These are phyloP conservation scores for Pyrenula aspistea DNA, from an alignment of 495 filamentous ascomycete species.

Conservation along the genomic window DNA sequence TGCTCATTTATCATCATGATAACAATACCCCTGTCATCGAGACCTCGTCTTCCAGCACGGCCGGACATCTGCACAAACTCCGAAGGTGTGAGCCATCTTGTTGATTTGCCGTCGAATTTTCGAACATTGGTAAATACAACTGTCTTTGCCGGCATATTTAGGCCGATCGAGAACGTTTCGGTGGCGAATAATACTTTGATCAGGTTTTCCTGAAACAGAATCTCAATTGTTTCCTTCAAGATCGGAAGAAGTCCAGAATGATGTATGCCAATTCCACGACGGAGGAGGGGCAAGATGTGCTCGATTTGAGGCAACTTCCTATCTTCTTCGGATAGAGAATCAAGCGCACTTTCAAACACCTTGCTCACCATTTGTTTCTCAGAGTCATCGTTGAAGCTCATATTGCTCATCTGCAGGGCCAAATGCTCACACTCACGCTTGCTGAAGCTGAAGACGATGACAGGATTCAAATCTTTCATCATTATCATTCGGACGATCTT, in stretches of 20 bases:
- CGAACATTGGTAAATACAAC: constrained; percentile 94
- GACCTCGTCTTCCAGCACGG: constrained; percentile 86
- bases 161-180: constrained; percentile 94
- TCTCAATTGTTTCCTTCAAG: constrained; percentile 96
- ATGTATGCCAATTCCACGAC: constrained; percentile 91
- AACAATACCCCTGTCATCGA: constrained; percentile 96
- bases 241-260: constrained; percentile 93
- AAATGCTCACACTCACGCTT: constrained; percentile 87
- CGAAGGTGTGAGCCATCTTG: constrained; percentile 80
- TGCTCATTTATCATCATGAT: constrained; percentile 98
- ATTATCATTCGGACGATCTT: constrained; percentile 99
- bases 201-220: constrained; percentile 93
- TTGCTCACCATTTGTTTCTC: constrained; percentile 92
- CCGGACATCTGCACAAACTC: constrained; percentile 99
- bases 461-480: constrained; percentile 87
- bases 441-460: constrained; percentile 98
- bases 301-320: constrained; percentile 75
- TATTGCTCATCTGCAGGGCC: constrained; percentile 68
- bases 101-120: constrained; percentile 80
- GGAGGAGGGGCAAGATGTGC: constrained; percentile 79
- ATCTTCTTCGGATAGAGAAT: constrained; percentile 83
- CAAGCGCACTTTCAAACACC: constrained; percentile 85
- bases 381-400: constrained; percentile 95
- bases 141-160: constrained; percentile 99
- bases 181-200: constrained; percentile 98